Evolutionary conservation across 106 monocot species (phyloP).

Genomic region (Acorus calamus): DNA sequence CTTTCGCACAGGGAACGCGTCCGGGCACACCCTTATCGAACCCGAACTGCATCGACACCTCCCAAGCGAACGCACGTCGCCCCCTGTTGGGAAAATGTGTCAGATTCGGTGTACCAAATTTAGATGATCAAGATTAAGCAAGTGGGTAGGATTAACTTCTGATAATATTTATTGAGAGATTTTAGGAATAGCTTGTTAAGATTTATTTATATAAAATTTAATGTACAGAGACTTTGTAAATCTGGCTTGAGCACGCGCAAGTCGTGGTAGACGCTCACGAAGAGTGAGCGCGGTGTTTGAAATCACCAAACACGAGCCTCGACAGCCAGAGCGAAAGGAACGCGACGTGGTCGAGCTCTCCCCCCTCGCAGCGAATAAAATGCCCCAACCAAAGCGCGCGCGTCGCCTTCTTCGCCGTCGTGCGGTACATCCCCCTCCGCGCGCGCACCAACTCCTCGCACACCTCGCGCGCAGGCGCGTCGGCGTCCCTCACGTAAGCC

Average conservation of each 20-base stretch:
- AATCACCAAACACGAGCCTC: constrained; percentile 44
- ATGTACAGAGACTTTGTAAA: too few relatives aligned
- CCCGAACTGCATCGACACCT: constrained; percentile 71
- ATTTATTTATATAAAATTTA: too few relatives aligned
- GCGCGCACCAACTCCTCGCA: too few relatives aligned
- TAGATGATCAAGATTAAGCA: constrained; percentile 45
- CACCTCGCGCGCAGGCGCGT: too few relatives aligned
- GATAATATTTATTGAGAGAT: constrained; percentile 54
- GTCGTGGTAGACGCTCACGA: constrained; percentile 44
- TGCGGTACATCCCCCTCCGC: constrained; percentile 34
- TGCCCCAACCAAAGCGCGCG: constrained; percentile 51
- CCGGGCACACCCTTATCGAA: constrained; percentile 63
- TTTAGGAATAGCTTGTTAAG: constrained; percentile 50
- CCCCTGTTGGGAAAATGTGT: constrained; percentile 37
- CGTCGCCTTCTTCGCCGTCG: constrained; percentile 51
- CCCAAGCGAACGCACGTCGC: constrained; percentile 26
- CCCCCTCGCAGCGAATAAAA: constrained; percentile 35
- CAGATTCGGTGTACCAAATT: constrained; percentile 15
- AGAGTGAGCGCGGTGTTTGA: constrained; percentile 45
- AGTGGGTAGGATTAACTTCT: constrained; percentile 60
- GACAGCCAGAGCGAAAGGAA: constrained; percentile 72
- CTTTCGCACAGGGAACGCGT: constrained; percentile 18
- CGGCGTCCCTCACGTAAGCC: too few relatives aligned
- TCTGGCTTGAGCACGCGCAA: too few relatives aligned
- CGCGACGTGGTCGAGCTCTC: constrained; percentile 49